Conservation (phyloP, 2,329 filamentous ascomycete species). For the Xylariales sp. region DNA sequence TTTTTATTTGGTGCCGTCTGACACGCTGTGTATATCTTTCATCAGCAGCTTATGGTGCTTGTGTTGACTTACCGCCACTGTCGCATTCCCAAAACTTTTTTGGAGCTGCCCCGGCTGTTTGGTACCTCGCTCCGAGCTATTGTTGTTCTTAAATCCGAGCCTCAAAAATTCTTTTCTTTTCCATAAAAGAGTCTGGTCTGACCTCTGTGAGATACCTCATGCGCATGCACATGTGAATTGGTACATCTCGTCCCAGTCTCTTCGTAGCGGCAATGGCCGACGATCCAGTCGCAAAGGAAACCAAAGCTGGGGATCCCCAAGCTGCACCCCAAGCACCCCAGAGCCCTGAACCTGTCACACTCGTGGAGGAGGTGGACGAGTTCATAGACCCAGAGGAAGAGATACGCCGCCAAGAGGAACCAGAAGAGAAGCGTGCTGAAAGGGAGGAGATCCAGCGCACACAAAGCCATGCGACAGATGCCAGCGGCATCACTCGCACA, state of each 20-base stretch:
- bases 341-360: slow-evolving; percentile 13
- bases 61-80: too few species aligned
- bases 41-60: too few species aligned
- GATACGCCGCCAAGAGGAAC: slow-evolving; percentile 19
- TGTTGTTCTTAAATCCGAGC: too few species aligned
- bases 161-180: too few species aligned
- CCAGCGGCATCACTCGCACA: slow-evolving; percentile 43
- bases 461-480: slow-evolving; percentile 50
- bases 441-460: slow-evolving; percentile 34
- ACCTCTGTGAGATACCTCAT: too few species aligned
- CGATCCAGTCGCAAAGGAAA: slow-evolving; percentile 19
- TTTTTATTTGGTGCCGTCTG: too few species aligned
- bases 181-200: too few species aligned
- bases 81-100: too few species aligned
- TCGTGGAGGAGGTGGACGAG: slow-evolving; percentile 11
- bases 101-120: too few species aligned
- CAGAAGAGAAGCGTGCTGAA: slow-evolving; percentile 19
- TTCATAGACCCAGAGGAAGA: slow-evolving; percentile 22
- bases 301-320: slow-evolving; percentile 18
- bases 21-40: too few species aligned
- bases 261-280: slow-evolving; percentile 19
- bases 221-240: too few species aligned
- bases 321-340: slow-evolving; percentile 14
- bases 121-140: too few species aligned
- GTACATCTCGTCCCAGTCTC: not conserved